Evolutionary conservation across 2,329 filamentous ascomycete species (phyloP).

Genomic region (Triangularia setosa): DNA sequence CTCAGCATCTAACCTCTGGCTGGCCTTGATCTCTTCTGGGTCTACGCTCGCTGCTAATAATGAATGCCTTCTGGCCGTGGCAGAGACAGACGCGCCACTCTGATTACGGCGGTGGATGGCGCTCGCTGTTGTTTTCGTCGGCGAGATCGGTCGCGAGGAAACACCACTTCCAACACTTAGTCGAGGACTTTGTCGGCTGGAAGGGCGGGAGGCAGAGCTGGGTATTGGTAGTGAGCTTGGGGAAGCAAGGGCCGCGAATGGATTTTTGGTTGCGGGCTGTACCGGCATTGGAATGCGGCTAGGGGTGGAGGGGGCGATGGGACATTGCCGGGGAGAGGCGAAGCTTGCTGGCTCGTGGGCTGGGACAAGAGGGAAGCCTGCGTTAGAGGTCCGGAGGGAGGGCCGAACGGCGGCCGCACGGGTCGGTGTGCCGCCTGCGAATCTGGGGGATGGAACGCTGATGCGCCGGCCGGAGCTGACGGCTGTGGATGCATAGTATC

Average conservation of each 20-base stretch:
- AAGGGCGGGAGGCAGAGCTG: conserved; percentile 20
- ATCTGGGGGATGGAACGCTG: conserved; percentile 38
- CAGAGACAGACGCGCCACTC: conserved; percentile 40
- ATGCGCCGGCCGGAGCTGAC: conserved; percentile 40
- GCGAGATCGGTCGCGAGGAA: conserved; percentile 8
- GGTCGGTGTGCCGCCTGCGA: conserved; percentile 28
- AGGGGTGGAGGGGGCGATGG: conserved; percentile 34
- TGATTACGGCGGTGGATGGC: conserved; percentile 42
- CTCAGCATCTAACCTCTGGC: conserved; percentile 57
- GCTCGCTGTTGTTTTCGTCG: conserved; percentile 18
- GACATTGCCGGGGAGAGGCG: conserved; percentile 45
- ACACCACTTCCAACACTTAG: conserved; percentile 9
- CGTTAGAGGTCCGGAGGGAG: conserved; percentile 40
- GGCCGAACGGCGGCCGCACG: conserved; percentile 15
- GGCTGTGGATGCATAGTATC: conserved; percentile 21
- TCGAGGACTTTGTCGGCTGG: conserved; percentile 20
- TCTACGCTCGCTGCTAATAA: conserved; percentile 14
- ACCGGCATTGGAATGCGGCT: conserved; percentile 43
- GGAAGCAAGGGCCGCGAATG: conserved; percentile 20
- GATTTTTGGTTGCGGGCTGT: conserved; percentile 15
- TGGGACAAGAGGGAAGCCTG: conserved; percentile 39
- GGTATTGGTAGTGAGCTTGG: conserved; percentile 2
- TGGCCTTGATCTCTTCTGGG: conserved; percentile 29
- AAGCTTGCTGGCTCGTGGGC: conserved; percentile 49
- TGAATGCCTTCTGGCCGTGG: conserved; percentile 14